Evolutionary conservation across 371 early-diverging fungal species (phyloP), one percentile per base, ranked within the genome.

Genomic region (Batkoa obscura): DNA sequence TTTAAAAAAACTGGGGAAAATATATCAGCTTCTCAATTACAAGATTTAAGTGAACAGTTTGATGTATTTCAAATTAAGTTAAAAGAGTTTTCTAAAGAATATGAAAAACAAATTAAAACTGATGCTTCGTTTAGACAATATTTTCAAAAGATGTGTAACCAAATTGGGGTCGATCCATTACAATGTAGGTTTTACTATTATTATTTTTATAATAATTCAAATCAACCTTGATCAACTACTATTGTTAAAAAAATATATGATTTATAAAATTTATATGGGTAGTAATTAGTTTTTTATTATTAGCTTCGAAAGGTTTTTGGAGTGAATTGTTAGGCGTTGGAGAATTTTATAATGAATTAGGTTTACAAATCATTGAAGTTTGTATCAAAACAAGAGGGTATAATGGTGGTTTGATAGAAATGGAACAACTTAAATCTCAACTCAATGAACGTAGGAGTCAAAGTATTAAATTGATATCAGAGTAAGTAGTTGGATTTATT

Each of bases 291-390:
- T 38, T 56, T 34, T 17, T 34, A 36, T 33, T 23, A 45, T 45
- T 37, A 86, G 88, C 94, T 30, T 88, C 88, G 60, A 95, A 95
- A 66, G 90, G 93, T 32, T 87, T 88, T 60, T 91, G 93, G 91
- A 80, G 88, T 0, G 91, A 90, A 57, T 65, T 94, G 17, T 69
- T 96, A 3, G 96, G 97, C 0, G 81, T 94, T 0, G 91, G 95
- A n/a, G 95, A 95, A 63, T 97, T 94, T 68, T 97, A 97, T 66
- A 93, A 90, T 61, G 94, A 94, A 52, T 73, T 96, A 3, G 90
- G 84, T 0, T 80, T 96, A 17, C 94, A 92, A 61, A 83, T 91
- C 43, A 81, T 87, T 32, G 91, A 92, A 57, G 76, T 81, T 0
- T 97, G 94, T 58, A 72, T 93, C 23, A 72, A 75, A 9, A 87